Base-by-base conservation (phyloP, 2,329 filamentous ascomycete species). In the Chrysoporthe cubensis region DNA sequence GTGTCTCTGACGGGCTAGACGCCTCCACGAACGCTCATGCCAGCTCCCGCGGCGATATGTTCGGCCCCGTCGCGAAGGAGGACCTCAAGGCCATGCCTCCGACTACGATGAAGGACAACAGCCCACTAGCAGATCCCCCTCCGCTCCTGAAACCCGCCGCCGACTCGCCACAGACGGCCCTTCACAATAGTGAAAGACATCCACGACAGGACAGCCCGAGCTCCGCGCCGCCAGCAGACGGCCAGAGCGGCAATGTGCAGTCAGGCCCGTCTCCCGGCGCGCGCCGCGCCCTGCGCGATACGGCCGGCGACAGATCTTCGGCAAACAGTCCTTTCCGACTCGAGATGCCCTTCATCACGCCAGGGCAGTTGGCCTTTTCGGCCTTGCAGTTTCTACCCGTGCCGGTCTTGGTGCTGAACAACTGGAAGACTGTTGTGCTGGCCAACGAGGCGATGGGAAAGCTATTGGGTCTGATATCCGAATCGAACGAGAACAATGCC, bases 401-500 rank as follows among this genome's bases (percentile, higher is more conserved):
- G 59, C 91, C 91, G 0, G 76, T 92, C 4, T 76, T 94, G 46
- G 87, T 94, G 1, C 79, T 94, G 46, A 90, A 89, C 62, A 87
- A 84, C 46, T 74, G 86, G 42, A 94, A 93, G 77, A 91, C 89
- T 0, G 85, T 94, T 3, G 84, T 91, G 1, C 78, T 94, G 52
- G 91, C 90, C 43, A 94, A 94, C 73, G 90, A 93, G 72, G 89
- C 91, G 26, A 90, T 93, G 86, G 90, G 88, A 1, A 84, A 87
- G 65, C 79, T 94, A 73, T 79, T 94, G 32, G 89, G 88, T 4
- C 81, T 91, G 61, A 81, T 87, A 37, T 71, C 75, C 2, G 80
- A 82, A 18, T 77, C 81, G 32, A 73, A 77, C 56, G 76, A 76
- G 26, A 75, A 14, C 77, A n/a, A 78, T 37, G 78, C 78, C 18